These are phyloP conservation scores for Dactylellina leptospora DNA, from an alignment of 2,329 filamentous ascomycete genomes.

Conservation along the genomic window DNA sequence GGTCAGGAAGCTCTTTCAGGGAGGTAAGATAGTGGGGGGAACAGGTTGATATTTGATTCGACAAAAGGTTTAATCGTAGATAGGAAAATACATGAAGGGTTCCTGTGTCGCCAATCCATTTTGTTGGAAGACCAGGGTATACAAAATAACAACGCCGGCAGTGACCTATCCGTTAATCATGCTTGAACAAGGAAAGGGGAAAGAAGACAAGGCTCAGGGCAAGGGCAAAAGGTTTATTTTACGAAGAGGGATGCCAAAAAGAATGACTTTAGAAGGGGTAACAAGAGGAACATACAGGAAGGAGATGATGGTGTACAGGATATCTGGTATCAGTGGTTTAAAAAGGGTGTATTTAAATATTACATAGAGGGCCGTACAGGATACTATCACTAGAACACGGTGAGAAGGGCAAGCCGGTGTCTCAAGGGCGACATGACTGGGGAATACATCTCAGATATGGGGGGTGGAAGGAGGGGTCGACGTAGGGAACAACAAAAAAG, in stretches of 20 bases:
- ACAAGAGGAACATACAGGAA: constrained; percentile 46
- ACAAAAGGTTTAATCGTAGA: constrained; percentile 17
- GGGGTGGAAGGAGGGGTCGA: constrained; percentile 18
- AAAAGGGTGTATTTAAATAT: constrained; percentile 45
- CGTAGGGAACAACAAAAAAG: constrained; percentile 38
- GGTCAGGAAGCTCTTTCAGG: neutral
- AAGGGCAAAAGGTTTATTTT: constrained; percentile 40
- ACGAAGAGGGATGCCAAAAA: constrained; percentile 19
- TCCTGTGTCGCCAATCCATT: constrained; percentile 44
- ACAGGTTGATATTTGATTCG: constrained; percentile 18
- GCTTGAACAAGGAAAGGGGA: constrained; percentile 25
- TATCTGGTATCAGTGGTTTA: constrained; percentile 43
- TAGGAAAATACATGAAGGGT: constrained; percentile 48
- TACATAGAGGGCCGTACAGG: constrained; percentile 51
- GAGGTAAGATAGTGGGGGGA: neutral
- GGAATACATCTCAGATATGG: constrained; percentile 39
- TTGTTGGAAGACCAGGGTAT: constrained; percentile 43
- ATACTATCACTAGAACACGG: constrained; percentile 48
- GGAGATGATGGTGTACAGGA: constrained; percentile 52
- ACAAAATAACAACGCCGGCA: constrained; percentile 49
- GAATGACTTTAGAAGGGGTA: constrained; percentile 10
- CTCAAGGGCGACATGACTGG: constrained; percentile 42
- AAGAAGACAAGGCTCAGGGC: neutral
- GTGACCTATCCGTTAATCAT: constrained; percentile 53
- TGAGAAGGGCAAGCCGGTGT: constrained; percentile 15